phyloP scores from a whole-genome alignment of 73 alveolate genomes.

The Uronychia binucleata region DNA sequence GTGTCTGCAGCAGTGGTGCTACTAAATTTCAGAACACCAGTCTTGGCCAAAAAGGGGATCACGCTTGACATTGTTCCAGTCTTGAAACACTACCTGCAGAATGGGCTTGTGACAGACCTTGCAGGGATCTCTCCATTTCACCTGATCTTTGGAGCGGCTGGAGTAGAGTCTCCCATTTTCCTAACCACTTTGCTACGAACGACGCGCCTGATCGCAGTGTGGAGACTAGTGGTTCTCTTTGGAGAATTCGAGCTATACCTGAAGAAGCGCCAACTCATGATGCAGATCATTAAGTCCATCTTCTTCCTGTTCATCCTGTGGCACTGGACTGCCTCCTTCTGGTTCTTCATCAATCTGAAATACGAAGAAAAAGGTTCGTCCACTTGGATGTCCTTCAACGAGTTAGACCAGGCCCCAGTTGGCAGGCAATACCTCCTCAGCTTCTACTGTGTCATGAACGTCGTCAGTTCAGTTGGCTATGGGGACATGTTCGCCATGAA shows the following conservation, averaged over 20 bases:
- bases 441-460: constrained; percentile 56
- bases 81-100: constrained; percentile 16
- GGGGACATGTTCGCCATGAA: constrained; percentile 49
- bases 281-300: constrained; percentile 33
- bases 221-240: constrained; percentile 26
- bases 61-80: constrained; percentile 22
- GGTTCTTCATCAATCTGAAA: constrained; percentile 45
- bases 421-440: constrained; percentile 17
- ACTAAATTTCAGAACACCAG: constrained; percentile 50
- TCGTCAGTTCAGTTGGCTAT: constrained; percentile 58
- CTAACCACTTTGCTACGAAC: constrained; percentile 24
- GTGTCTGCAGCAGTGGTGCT: constrained; percentile 16
- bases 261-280: constrained; percentile 8
- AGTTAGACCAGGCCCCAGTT: neutral
- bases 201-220: constrained; percentile 29
- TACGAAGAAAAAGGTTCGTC: constrained; percentile 8
- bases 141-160: constrained; percentile 36
- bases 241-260: constrained; percentile 34
- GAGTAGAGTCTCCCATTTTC: constrained; percentile 23
- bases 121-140: constrained; percentile 61
- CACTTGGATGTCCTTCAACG: constrained; percentile 39
- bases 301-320: constrained; percentile 37
- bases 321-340: constrained; percentile 64
- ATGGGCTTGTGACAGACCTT: constrained; percentile 56
- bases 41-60: constrained; percentile 31